Evolutionary conservation across 495 filamentous ascomycete genomes (phyloP).

Genomic region (Trichocladium uniseriatum): DNA sequence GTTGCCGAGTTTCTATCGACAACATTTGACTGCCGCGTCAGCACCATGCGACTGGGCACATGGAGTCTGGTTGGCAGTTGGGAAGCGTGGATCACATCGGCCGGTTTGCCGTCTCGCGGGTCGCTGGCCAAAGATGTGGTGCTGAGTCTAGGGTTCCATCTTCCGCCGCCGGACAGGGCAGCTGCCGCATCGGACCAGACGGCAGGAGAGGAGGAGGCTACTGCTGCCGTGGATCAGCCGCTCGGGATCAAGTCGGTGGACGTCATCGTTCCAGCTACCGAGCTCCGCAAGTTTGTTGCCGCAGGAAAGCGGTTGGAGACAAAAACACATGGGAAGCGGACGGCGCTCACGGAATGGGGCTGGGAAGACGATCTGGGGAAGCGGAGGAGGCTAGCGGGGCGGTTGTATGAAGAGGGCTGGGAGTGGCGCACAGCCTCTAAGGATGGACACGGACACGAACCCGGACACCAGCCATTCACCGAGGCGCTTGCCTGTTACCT

Average conservation of each 20-base stretch:
- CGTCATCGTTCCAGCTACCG: slow-evolving; percentile 30
- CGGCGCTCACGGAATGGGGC: not conserved
- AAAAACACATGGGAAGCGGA: slow-evolving; percentile 2
- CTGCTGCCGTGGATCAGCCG: not conserved
- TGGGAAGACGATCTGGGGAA: slow-evolving; percentile 24
- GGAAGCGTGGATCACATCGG: slow-evolving; percentile 35
- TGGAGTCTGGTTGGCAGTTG: slow-evolving; percentile 29
- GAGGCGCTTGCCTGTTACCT: slow-evolving; percentile 35
- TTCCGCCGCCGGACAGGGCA: slow-evolving; percentile 16
- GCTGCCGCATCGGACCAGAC: not conserved
- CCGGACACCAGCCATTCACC: slow-evolving; percentile 29
- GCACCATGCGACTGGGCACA: slow-evolving; percentile 34
- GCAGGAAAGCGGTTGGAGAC: slow-evolving; percentile 1
- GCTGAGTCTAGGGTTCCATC: slow-evolving; percentile 33
- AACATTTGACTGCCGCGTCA: slow-evolving; percentile 41
- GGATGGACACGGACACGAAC: not conserved
- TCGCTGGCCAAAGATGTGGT: slow-evolving; percentile 30
- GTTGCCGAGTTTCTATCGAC: slow-evolving; percentile 36
- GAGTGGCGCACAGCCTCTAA: slow-evolving; percentile 26
- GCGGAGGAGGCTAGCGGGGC: slow-evolving; percentile 30
- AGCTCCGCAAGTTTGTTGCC: slow-evolving; percentile 21
- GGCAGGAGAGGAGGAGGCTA: not conserved
- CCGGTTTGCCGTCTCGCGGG: slow-evolving; percentile 11
- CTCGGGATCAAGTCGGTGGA: slow-evolving; percentile 35
- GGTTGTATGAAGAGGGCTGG: slow-evolving; percentile 38